Evolutionary conservation across 108 stramenopile species (phyloP).

Genomic region (Fistulifera solaris): DNA sequence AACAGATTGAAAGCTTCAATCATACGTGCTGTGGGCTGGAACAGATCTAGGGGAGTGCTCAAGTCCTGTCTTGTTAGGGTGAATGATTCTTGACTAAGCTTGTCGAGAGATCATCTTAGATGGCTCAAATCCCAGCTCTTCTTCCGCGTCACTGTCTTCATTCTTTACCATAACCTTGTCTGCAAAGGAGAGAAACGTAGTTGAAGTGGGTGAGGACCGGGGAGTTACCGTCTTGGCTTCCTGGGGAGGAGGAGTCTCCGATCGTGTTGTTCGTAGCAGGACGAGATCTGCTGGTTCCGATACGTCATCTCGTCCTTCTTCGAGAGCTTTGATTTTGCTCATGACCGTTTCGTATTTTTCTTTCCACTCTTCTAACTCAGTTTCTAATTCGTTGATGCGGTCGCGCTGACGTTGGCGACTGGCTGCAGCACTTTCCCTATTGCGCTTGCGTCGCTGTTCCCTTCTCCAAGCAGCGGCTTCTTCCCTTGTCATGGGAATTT

Average conservation of each 20-base stretch:
- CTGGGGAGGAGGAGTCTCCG: neutral
- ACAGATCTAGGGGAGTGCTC: neutral
- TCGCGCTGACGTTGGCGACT: constrained; percentile 71
- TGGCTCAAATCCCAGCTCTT: constrained; percentile 39
- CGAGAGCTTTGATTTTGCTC: constrained; percentile 35
- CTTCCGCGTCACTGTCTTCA: constrained; percentile 5
- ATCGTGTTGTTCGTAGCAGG: neutral
- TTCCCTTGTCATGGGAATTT: constrained; percentile 75
- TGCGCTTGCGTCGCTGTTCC: constrained; percentile 80
- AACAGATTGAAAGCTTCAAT: too few relatives aligned
- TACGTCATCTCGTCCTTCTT: constrained; percentile 10
- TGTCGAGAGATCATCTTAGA: constrained; percentile 83
- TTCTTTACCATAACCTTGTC: neutral
- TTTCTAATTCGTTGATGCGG: constrained; percentile 68
- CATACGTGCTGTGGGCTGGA: neutral
- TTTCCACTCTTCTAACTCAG: constrained; percentile 57
- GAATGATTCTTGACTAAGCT: constrained; percentile 77
- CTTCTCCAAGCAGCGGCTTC: constrained; percentile 66
- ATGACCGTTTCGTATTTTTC: constrained; percentile 52
- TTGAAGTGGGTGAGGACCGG: neutral
- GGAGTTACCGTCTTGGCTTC: constrained; percentile 4
- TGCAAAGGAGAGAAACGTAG: constrained; percentile 6
- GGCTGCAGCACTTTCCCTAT: constrained; percentile 73
- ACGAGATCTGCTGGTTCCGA: too few relatives aligned
- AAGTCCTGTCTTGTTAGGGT: constrained; percentile 10